Base-by-base conservation (phyloP, 1,284 basidiomycete species). In the Ustilago crameri region DNA sequence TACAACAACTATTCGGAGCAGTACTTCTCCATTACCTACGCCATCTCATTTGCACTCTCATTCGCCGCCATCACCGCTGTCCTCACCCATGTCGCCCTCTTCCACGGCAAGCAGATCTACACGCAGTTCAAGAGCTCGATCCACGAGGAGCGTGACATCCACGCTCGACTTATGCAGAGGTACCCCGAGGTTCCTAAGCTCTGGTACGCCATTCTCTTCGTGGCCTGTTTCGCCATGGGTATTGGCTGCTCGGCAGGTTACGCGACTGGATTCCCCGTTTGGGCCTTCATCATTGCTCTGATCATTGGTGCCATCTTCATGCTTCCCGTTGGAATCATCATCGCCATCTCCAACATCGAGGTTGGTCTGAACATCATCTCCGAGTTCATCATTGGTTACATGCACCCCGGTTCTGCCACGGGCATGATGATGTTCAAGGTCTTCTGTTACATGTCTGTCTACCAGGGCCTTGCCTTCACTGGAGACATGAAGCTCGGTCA, bases 351-450 rank as follows among this genome's bases (percentile, higher is more conserved):
- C 55, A 93, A 94, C 82, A 90, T 93, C 81, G 86, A 88, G 66
- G 84, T 93, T 49, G 86, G 86, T 2, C 84, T 76, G 60, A 79
- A 85, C 67, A 88, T 93, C 44, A 87, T 94, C 78, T 87, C 88
- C 46, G 91, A 94, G 83, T 84, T 93, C 68, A 84, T 93, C 58
- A 87, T 87, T 10, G 92, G 92, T 3, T 93, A 92, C 84, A 86
- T 90, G 60, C 84, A 91, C 46, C 91, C 91, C 22, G 91, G 90
- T 15, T 87, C 86, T 44, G 92, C 93, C 2, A 85, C 93, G 54
- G 91, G 91, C 53, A 90, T 91, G 82, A 90, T 91, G 87, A 85
- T 93, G 63, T 93, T 93, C 88, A 93, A 93, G 86, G 86, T 86
- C 8, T 87, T 88, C 74, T 87, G 87, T 24, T 89, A 87, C 82